Evolutionary conservation across 371 early-diverging fungal genomes (phyloP).

Genomic region (Zychaea mexicana): DNA sequence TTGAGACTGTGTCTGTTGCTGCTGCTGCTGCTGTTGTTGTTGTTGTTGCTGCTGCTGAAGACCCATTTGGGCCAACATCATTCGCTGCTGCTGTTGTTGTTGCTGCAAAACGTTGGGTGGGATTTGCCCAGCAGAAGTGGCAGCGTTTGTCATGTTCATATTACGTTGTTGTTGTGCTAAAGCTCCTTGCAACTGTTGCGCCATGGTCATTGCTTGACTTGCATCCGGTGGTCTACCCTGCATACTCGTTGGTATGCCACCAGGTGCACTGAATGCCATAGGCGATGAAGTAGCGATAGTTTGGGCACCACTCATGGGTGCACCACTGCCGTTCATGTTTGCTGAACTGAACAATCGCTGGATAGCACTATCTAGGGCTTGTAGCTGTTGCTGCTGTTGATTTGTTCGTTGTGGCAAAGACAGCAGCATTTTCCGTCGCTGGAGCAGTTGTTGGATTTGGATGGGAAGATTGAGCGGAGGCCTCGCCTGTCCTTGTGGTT

Average conservation of each 20-base stretch:
- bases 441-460: constrained; percentile 13
- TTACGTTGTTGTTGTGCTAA: constrained; percentile 5
- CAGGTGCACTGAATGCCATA: constrained; percentile 13
- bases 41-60: constrained; percentile 30
- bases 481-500: background rate
- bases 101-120: no score
- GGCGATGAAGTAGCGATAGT: constrained; percentile 18
- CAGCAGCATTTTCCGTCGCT: constrained; percentile 5
- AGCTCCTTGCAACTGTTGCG: constrained; percentile 8
- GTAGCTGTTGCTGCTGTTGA: constrained; percentile 40
- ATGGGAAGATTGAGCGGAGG: background rate
- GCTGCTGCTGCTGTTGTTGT: constrained; percentile 23
- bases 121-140: constrained; percentile 10
- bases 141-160: constrained; percentile 9
- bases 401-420: constrained; percentile 5
- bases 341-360: constrained; percentile 9
- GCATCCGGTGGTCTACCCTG: constrained; percentile 9
- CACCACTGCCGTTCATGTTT: constrained; percentile 4
- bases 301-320: constrained; percentile 7
- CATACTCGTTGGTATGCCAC: constrained; percentile 15
- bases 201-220: constrained; percentile 6
- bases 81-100: constrained; percentile 19
- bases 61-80: constrained; percentile 12
- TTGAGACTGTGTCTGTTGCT: constrained; percentile 19
- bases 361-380: constrained; percentile 15